phyloP scores from a whole-genome alignment of 768 basidiomycete species.

The Boletellus ananas region DNA sequence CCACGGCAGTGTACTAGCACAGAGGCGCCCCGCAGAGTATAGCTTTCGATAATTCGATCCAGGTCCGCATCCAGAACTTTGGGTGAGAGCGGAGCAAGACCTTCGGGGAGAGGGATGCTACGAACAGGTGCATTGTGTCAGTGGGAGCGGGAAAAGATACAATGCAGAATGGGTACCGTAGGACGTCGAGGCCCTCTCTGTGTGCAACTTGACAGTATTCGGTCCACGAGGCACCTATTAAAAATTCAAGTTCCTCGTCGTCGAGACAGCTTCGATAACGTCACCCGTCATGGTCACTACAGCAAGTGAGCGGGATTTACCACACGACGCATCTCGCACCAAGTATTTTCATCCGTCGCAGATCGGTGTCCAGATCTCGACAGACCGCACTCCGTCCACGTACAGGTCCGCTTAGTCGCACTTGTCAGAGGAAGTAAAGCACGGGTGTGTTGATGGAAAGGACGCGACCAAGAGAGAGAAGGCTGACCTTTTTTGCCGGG shows the following conservation, averaged over 20 bases:
- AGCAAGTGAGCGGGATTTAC: slow-evolving; percentile 33
- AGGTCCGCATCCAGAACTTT: slow-evolving; percentile 64
- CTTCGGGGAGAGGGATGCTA: slow-evolving; percentile 87
- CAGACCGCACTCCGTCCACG: slow-evolving; percentile 80
- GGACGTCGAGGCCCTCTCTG: slow-evolving; percentile 68
- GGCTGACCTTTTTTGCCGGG: slow-evolving; percentile 86
- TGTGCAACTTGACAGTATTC: slow-evolving; percentile 67
- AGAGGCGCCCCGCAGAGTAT: slow-evolving; percentile 67
- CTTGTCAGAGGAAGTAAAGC: slow-evolving; percentile 31
- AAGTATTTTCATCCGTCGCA: slow-evolving; percentile 66
- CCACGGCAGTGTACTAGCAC: slow-evolving; percentile 90
- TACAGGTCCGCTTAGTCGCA: slow-evolving; percentile 69
- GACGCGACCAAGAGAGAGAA: neutral
- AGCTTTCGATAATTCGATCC: slow-evolving; percentile 57
- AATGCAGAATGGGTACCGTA: slow-evolving; percentile 48
- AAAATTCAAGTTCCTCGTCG: slow-evolving; percentile 74
- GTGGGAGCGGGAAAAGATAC: neutral
- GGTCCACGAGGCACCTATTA: slow-evolving; percentile 77
- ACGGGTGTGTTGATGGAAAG: neutral
- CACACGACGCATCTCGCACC: slow-evolving; percentile 83
- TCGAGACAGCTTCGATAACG: slow-evolving; percentile 65
- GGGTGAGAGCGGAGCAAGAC: slow-evolving; percentile 66
- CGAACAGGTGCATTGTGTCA: neutral
- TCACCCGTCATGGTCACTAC: neutral
- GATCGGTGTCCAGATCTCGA: slow-evolving; percentile 73